phyloP scores from a whole-genome alignment of 1,284 basidiomycete genomes.

The Ceratobasidium papillatum region DNA sequence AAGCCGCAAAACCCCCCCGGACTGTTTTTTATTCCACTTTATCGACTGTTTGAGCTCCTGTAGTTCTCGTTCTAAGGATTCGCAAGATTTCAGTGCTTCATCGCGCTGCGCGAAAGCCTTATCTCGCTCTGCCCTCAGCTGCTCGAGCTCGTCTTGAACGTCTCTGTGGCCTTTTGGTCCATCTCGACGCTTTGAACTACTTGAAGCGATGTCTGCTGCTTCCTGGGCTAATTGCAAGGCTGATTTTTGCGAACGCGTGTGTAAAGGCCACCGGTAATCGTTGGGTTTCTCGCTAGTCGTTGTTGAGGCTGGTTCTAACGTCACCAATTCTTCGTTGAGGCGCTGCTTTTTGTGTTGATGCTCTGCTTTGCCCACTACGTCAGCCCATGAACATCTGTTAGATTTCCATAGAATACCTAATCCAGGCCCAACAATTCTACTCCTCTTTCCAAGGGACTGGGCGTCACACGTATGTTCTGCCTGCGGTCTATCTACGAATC shows the following conservation, averaged over 20 bases:
- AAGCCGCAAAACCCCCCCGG: slow-evolving; percentile 16
- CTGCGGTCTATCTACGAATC: no score
- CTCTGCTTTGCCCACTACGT: not conserved
- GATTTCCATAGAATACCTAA: not conserved
- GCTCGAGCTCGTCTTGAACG: not conserved
- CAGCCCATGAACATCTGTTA: not conserved
- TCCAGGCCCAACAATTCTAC: not conserved
- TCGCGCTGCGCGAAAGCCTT: slow-evolving; percentile 11
- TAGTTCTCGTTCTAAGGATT: not conserved
- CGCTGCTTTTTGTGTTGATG: not conserved
- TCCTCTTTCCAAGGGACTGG: not conserved
- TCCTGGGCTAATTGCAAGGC: slow-evolving; percentile 11
- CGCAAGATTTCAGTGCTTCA: slow-evolving; percentile 3
- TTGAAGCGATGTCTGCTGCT: slow-evolving; percentile 6
- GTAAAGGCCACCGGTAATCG: no score
- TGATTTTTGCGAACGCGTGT: not conserved
- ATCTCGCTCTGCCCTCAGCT: slow-evolving; percentile 4
- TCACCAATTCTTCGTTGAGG: not conserved
- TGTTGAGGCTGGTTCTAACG: no score
- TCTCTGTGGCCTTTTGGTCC: not conserved
- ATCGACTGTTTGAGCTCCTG: slow-evolving; percentile 1
- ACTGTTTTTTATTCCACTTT: not conserved
- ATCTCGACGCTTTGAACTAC: not conserved
- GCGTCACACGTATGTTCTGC: not conserved
- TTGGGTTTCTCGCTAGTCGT: not conserved